Evolutionary conservation across 179 eudicot genomes (phyloP).

Genomic region (Corrigiola litoralis): DNA sequence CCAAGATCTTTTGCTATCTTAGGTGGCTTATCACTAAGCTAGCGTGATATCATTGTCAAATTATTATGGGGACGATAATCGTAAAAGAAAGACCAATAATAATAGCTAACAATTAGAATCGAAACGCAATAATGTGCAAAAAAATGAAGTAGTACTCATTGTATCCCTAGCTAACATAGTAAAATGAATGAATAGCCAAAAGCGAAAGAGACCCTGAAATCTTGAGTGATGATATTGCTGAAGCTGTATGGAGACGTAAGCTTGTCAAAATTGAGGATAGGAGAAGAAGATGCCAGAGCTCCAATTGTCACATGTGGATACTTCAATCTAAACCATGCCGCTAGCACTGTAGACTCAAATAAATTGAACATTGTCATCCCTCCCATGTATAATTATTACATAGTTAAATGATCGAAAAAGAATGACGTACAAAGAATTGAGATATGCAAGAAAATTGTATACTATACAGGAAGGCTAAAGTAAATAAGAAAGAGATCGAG

Average conservation of each 20-base stretch:
- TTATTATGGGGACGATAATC: too few relatives aligned
- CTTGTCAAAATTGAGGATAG: slow-evolving; percentile 69
- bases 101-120: background rate
- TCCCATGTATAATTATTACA: too few relatives aligned
- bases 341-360: slow-evolving; percentile 92
- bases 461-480: too few relatives aligned
- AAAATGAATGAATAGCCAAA: background rate
- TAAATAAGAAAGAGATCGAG: too few relatives aligned
- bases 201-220: slow-evolving; percentile 48
- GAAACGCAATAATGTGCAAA: background rate
- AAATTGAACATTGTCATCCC: background rate
- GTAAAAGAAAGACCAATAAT: too few relatives aligned
- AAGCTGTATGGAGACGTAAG: slow-evolving; percentile 68
- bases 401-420: too few relatives aligned
- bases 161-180: background rate
- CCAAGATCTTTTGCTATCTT: background rate
- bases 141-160: too few relatives aligned
- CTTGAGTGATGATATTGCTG: slow-evolving; percentile 63
- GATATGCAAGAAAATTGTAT: too few relatives aligned
- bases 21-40: slow-evolving; percentile 14
- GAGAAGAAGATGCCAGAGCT: slow-evolving; percentile 90
- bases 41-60: background rate
- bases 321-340: slow-evolving; percentile 91
- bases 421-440: too few relatives aligned
- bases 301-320: slow-evolving; percentile 86